A percentile compares a stretch with the other conserved stretches of the same genome.
These are phyloP conservation scores for Cladorrhinum samala DNA, from an alignment of 495 filamentous ascomycete genomes.

Conservation along the genomic window DNA sequence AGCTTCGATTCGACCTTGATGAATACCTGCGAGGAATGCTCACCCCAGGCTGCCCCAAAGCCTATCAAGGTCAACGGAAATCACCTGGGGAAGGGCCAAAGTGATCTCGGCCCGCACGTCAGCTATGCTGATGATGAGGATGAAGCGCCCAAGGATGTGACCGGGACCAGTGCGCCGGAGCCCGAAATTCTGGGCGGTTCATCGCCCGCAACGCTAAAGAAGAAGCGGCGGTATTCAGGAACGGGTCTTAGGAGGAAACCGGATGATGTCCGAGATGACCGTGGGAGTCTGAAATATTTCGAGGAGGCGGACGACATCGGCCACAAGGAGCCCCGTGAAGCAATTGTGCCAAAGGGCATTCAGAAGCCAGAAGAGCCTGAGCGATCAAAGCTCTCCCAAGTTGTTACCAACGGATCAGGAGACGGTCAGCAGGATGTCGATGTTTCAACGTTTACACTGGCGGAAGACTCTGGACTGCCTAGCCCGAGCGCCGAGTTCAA, in stretches of 20 bases:
- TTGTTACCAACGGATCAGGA: not conserved
- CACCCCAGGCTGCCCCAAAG: slow-evolving; percentile 6
- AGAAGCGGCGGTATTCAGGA: slow-evolving; percentile 69
- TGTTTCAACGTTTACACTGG: slow-evolving; percentile 21
- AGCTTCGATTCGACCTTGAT: slow-evolving; percentile 28
- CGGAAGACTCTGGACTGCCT: slow-evolving; percentile 17
- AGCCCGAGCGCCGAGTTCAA: slow-evolving; percentile 28
- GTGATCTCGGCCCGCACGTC: slow-evolving; percentile 22
- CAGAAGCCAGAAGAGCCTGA: not conserved
- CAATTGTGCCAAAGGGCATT: not conserved
- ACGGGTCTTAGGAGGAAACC: slow-evolving; percentile 67
- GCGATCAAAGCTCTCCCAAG: not conserved
- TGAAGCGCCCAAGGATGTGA: slow-evolving; percentile 36
- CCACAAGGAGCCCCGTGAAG: slow-evolving; percentile 70
- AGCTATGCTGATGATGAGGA: slow-evolving; percentile 18
- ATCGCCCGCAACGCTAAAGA: slow-evolving; percentile 29
- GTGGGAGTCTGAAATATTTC: slow-evolving; percentile 72
- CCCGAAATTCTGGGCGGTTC: slow-evolving; percentile 39
- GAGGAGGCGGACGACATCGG: slow-evolving; percentile 71
- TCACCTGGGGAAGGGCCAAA: slow-evolving; percentile 25
- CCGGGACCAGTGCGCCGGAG: slow-evolving; percentile 52
- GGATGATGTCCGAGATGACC: slow-evolving; percentile 53
- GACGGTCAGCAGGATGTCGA: not conserved
- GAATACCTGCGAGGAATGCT: slow-evolving; percentile 11
- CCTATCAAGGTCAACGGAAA: slow-evolving; percentile 4